A percentile compares a stretch with the other conserved stretches of the same genome.
phyloP scores from a whole-genome alignment of 805 yeast genomes.

The Kockiozyma suomiensis region DNA sequence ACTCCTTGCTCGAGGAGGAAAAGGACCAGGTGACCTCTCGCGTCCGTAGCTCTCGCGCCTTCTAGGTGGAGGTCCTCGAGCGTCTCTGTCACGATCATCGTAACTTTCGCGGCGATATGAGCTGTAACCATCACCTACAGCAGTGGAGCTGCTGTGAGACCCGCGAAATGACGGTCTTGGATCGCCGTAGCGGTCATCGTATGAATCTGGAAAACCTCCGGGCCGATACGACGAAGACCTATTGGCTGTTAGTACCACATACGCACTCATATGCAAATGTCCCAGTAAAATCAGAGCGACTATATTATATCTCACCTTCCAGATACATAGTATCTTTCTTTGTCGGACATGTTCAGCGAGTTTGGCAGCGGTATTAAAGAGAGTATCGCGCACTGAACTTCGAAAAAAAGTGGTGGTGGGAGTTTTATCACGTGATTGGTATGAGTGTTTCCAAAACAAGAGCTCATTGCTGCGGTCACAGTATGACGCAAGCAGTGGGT shows the following conservation, averaged over 20 bases:
- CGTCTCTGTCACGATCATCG: conserved; percentile 10
- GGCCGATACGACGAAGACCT: conserved; percentile 21
- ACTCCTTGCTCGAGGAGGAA: conserved; percentile 11
- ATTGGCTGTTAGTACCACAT: too few relatives aligned
- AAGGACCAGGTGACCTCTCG: conserved; percentile 14
- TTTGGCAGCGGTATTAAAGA: not conserved
- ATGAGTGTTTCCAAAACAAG: not conserved
- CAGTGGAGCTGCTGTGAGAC: not conserved
- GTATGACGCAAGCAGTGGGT: not conserved
- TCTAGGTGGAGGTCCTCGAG: not conserved
- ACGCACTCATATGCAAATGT: too few relatives aligned
- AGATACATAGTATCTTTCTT: conserved; percentile 16
- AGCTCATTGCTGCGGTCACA: not conserved
- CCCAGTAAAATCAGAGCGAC: too few relatives aligned
- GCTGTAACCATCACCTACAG: not conserved
- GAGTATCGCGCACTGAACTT: not conserved
- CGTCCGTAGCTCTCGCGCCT: conserved; percentile 9
- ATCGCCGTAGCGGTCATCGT: conserved; percentile 13
- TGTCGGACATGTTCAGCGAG: conserved; percentile 13
- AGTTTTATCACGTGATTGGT: conserved; percentile 1
- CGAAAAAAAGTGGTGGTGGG: not conserved
- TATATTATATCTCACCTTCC: conserved; percentile 6
- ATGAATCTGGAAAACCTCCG: conserved; percentile 5
- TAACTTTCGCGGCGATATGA: not conserved
- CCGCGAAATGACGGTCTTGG: conserved; percentile 7